phyloP scores from a whole-genome alignment of 768 basidiomycete species.

The Phlebiopsis flavidoalba region DNA sequence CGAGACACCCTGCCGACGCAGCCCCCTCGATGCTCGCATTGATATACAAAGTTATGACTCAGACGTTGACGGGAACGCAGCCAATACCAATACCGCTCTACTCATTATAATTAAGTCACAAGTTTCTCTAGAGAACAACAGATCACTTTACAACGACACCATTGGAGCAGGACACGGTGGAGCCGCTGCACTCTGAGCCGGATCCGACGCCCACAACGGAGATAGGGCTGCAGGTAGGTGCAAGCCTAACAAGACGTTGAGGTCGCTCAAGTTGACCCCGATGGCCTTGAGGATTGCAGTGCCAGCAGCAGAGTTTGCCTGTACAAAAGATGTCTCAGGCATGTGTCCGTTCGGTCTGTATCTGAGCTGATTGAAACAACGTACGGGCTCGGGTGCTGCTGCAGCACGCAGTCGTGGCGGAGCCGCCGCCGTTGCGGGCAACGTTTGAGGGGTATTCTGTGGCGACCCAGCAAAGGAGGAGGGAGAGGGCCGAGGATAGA shows the following conservation, averaged over 20 bases:
- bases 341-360: background rate
- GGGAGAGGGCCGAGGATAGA: slow-evolving; percentile 4
- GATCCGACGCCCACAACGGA: slow-evolving; percentile 11
- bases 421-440: background rate
- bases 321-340: background rate
- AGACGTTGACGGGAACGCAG: slow-evolving; percentile 8
- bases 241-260: slow-evolving; percentile 15
- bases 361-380: background rate
- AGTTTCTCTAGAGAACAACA: background rate
- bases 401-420: slow-evolving; percentile 4
- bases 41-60: background rate
- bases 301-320: background rate
- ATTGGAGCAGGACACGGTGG: slow-evolving; percentile 10
- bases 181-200: slow-evolving; percentile 7
- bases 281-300: slow-evolving; percentile 1
- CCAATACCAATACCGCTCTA: background rate
- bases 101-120: background rate
- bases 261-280: slow-evolving; percentile 10
- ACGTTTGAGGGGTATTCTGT: slow-evolving; percentile 2
- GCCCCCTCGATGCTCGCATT: too few relatives aligned
- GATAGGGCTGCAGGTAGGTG: slow-evolving; percentile 13
- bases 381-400: background rate
- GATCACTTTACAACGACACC: background rate
- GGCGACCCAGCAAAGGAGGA: slow-evolving; percentile 5
- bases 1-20: too few relatives aligned